Evolutionary conservation across 352 stramenopile species (phyloP).

Genomic region (Phytophthora cajani): DNA sequence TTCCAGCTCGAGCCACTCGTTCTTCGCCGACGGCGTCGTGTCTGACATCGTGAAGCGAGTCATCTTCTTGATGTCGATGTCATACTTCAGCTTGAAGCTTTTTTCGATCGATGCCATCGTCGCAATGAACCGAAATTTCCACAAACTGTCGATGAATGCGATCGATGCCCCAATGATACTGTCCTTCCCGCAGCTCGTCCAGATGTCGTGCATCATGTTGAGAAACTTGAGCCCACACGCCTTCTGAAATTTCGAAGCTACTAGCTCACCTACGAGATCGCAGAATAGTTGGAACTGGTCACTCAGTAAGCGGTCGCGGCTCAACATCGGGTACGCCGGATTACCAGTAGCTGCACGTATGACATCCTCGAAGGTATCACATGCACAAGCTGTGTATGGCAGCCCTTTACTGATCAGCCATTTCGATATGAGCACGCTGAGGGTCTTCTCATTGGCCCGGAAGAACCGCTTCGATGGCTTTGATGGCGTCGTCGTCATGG

Average conservation of each 20-base stretch:
- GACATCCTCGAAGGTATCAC: not conserved
- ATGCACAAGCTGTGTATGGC: not conserved
- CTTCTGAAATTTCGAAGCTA: not conserved
- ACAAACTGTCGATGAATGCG: too few relatives aligned
- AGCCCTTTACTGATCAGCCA: slow-evolving; percentile 8
- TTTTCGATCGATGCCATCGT: too few relatives aligned
- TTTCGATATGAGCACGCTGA: slow-evolving; percentile 9
- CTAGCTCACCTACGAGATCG: slow-evolving; percentile 2
- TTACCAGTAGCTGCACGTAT: not conserved
- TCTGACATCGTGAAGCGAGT: too few relatives aligned
- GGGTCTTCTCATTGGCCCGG: slow-evolving; percentile 1
- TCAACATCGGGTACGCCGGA: not conserved
- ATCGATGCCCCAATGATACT: slow-evolving; percentile 10
- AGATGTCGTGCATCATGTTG: slow-evolving; percentile 15
- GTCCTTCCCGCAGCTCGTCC: slow-evolving; percentile 8
- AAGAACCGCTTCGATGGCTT: slow-evolving; percentile 9
- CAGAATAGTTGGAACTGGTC: slow-evolving; percentile 12
- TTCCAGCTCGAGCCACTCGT: slow-evolving; percentile 7
- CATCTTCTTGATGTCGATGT: too few relatives aligned
- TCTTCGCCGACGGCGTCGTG: too few relatives aligned
- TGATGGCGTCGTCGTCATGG: not conserved
- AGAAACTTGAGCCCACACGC: slow-evolving; percentile 7
- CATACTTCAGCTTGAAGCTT: too few relatives aligned
- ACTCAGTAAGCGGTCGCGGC: slow-evolving; percentile 3
- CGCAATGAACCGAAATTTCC: too few relatives aligned